Evolutionary conservation across 2,329 filamentous ascomycete species (phyloP).

Genomic region (Fusarium staphyleae): DNA sequence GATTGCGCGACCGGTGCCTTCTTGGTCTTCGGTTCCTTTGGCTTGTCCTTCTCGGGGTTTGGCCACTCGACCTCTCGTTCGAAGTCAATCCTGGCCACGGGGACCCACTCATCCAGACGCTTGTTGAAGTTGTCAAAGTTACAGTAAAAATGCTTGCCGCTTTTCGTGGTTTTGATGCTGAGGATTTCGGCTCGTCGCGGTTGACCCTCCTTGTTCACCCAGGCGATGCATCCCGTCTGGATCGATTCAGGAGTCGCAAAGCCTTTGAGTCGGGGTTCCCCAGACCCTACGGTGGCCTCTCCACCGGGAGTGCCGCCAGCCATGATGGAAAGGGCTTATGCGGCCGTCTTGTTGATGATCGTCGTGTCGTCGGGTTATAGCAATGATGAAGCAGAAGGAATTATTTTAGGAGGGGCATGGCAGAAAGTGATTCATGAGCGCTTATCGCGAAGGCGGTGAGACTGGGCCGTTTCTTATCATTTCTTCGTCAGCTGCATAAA

Average conservation of each 20-base stretch:
- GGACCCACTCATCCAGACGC: conserved; percentile 83
- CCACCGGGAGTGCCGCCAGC: conserved; percentile 56
- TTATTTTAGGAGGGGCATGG: conserved; percentile 39
- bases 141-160: conserved; percentile 89
- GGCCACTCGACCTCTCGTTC: conserved; percentile 95
- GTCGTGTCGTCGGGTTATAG: conserved; percentile 22
- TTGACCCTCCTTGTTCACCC: conserved; percentile 76
- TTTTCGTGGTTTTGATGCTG: conserved; percentile 91
- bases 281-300: conserved; percentile 63
- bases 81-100: conserved; percentile 82
- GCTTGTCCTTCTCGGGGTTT: conserved; percentile 81
- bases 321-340: conserved; percentile 56
- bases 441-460: conserved; percentile 42
- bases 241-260: conserved; percentile 86
- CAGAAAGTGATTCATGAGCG: conserved; percentile 34
- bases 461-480: conserved; percentile 27
- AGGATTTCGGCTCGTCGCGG: conserved; percentile 93
- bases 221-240: conserved; percentile 65
- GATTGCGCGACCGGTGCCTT: conserved; percentile 62
- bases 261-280: conserved; percentile 72
- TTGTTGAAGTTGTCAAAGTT: conserved; percentile 99
- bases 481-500: conserved; percentile 34
- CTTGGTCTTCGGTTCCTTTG: conserved; percentile 79
- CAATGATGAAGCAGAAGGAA: conserved; percentile 19
- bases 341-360: conserved; percentile 37